Evolutionary conservation across 1,139 yeast species (phyloP).

Genomic region (Saccharomyces hybrid): DNA sequence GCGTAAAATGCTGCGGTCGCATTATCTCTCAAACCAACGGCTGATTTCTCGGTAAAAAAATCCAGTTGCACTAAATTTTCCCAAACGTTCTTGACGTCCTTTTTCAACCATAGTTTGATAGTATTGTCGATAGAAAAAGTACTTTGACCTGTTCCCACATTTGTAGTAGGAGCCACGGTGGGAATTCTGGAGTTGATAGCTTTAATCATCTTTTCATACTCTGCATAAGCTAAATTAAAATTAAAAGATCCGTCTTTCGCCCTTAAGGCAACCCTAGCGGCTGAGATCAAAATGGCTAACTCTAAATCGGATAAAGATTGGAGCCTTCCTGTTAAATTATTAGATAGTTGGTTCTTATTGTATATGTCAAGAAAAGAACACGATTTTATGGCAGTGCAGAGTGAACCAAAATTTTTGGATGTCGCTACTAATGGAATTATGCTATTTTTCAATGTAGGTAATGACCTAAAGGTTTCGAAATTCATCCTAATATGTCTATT

Average conservation of each 20-base stretch:
- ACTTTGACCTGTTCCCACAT: conserved; percentile 17
- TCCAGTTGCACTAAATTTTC: conserved; percentile 32
- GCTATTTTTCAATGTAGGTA: conserved; percentile 48
- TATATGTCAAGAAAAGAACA: conserved; percentile 19
- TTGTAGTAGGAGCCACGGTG: conserved; percentile 34
- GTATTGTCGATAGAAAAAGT: conserved; percentile 31
- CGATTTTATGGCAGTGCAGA: conserved; percentile 14
- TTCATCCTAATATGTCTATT: conserved; percentile 38
- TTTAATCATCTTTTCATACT: conserved; percentile 55
- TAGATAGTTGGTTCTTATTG: conserved; percentile 23
- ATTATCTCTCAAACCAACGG: conserved; percentile 27
- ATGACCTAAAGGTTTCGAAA: conserved; percentile 54
- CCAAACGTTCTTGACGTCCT: conserved; percentile 50
- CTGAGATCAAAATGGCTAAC: conserved; percentile 57
- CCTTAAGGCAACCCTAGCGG: conserved; percentile 63
- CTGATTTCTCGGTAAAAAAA: conserved; percentile 27
- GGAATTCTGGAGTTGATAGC: conserved; percentile 41
- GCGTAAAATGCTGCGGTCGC: conserved; percentile 32
- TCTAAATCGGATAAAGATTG: conserved; percentile 61
- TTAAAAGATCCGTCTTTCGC: conserved; percentile 50
- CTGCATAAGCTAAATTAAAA: conserved; percentile 71
- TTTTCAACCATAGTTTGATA: conserved; percentile 44
- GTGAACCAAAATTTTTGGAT: conserved; percentile 12
- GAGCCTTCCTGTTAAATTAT: conserved; percentile 23
- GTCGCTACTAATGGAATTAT: conserved; percentile 39